Conservation (phyloP, 2,329 filamentous ascomycete species). For the Verticillium longisporum region DNA sequence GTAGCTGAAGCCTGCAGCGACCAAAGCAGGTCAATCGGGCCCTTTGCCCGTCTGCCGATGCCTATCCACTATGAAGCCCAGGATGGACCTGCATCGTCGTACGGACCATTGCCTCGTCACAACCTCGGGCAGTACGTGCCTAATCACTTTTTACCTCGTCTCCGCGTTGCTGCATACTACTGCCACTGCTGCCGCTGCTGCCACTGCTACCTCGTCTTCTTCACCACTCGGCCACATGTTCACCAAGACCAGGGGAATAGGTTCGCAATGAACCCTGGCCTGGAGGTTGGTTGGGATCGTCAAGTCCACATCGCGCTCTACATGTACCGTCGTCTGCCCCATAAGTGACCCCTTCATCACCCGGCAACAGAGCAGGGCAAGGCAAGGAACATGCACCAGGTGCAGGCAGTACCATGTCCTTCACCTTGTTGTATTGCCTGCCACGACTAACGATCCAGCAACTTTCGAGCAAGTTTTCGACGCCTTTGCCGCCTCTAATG, state of each 20-base stretch:
- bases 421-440: neutral
- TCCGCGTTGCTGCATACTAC: neutral
- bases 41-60: neutral
- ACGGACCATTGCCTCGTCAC: neutral
- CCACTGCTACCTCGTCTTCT: neutral
- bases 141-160: neutral
- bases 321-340: neutral
- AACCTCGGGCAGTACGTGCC: neutral
- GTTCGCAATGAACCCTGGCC: neutral
- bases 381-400: neutral
- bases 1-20: neutral
- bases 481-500: neutral
- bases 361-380: neutral
- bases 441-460: neutral
- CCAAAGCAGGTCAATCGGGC: neutral
- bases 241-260: neutral
- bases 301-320: neutral
- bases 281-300: neutral
- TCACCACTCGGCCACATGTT: neutral
- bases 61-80: neutral
- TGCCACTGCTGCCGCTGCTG: neutral
- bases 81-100: neutral
- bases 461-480: too few species aligned
- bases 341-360: neutral
- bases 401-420: neutral